Conservation (phyloP, 371 early-diverging fungal genomes). For the Paraphysoderma sedebokerense region DNA sequence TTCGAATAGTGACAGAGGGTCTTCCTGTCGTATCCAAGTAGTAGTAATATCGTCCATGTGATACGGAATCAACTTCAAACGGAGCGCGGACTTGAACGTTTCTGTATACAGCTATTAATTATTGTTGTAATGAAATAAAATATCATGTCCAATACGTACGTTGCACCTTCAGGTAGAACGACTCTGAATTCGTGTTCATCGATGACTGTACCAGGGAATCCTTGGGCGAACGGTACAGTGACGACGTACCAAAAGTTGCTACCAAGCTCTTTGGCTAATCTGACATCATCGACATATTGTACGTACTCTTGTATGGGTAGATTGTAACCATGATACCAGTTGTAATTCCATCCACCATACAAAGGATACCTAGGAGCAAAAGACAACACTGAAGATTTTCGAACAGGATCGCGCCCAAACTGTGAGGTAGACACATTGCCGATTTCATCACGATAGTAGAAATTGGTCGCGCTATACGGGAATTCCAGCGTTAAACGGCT, state of each 20-base stretch:
- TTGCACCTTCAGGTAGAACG: slow-evolving; percentile 84
- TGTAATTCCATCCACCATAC: slow-evolving; percentile 90
- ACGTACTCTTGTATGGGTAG: slow-evolving; percentile 37
- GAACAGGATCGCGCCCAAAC: slow-evolving; percentile 18
- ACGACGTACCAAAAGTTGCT: slow-evolving; percentile 28
- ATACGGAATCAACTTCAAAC: slow-evolving; percentile 9
- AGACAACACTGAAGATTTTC: slow-evolving; percentile 32
- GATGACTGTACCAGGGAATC: slow-evolving; percentile 39
- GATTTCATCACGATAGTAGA: slow-evolving; percentile 81
- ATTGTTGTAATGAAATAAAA: too few species aligned
- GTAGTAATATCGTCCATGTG: slow-evolving; percentile 8
- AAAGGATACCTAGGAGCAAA: slow-evolving; percentile 79
- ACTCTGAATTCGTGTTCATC: slow-evolving; percentile 46
- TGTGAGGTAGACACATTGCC: slow-evolving; percentile 92
- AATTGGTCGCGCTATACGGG: slow-evolving; percentile 46
- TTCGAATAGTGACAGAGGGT: slow-evolving; percentile 17
- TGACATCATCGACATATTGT: slow-evolving; percentile 9
- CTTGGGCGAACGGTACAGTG: slow-evolving; percentile 46
- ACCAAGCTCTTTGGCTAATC: slow-evolving; percentile 18
- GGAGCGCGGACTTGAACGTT: slow-evolving; percentile 15
- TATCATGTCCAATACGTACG: slow-evolving; percentile 25
- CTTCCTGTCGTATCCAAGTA: slow-evolving; percentile 30
- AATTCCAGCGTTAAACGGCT: slow-evolving; percentile 32
- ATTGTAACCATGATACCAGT: slow-evolving; percentile 84
- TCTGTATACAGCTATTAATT: too few species aligned